Conservation (phyloP, 2,329 filamentous ascomycete species). For the Fusarium sp. region DNA sequence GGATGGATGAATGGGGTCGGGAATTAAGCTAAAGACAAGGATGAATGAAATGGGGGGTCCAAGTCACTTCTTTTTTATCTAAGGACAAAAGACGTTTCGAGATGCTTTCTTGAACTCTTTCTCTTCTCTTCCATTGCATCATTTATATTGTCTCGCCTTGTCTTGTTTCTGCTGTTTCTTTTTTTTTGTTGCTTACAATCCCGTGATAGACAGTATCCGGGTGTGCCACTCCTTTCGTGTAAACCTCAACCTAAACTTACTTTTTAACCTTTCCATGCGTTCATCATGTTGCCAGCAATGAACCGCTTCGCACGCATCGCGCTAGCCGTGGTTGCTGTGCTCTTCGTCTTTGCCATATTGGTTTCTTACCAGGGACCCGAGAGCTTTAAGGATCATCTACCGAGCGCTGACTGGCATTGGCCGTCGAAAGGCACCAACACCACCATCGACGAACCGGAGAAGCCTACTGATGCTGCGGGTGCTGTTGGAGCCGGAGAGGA, state of each 20-base stretch:
- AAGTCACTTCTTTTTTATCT: slow-evolving; percentile 29
- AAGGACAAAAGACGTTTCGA: slow-evolving; percentile 21
- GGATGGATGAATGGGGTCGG: not conserved
- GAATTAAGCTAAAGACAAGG: slow-evolving; percentile 20
- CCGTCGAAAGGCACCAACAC: slow-evolving; percentile 29
- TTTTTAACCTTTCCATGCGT: slow-evolving; percentile 15
- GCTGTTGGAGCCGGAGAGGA: slow-evolving; percentile 34
- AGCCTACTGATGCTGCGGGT: slow-evolving; percentile 25
- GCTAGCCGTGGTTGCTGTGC: slow-evolving; percentile 44
- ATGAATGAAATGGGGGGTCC: slow-evolving; percentile 21
- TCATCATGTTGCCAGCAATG: slow-evolving; percentile 40
- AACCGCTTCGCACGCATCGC: slow-evolving; percentile 42
- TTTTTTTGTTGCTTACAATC: slow-evolving; percentile 13
- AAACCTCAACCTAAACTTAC: slow-evolving; percentile 1
- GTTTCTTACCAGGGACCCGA: slow-evolving; percentile 40
- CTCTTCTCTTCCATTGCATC: slow-evolving; percentile 14
- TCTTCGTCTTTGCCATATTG: slow-evolving; percentile 38
- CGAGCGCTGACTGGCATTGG: slow-evolving; percentile 41
- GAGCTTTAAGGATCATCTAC: slow-evolving; percentile 34
- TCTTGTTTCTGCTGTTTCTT: slow-evolving; percentile 5
- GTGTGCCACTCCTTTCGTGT: slow-evolving; percentile 33
- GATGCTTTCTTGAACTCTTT: slow-evolving; percentile 17
- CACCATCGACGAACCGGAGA: slow-evolving; percentile 18
- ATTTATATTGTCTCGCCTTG: slow-evolving; percentile 1
- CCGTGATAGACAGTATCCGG: slow-evolving; percentile 34